Evolutionary conservation across 441 rosid genomes (phyloP).

Genomic region (Populus hybrid): DNA sequence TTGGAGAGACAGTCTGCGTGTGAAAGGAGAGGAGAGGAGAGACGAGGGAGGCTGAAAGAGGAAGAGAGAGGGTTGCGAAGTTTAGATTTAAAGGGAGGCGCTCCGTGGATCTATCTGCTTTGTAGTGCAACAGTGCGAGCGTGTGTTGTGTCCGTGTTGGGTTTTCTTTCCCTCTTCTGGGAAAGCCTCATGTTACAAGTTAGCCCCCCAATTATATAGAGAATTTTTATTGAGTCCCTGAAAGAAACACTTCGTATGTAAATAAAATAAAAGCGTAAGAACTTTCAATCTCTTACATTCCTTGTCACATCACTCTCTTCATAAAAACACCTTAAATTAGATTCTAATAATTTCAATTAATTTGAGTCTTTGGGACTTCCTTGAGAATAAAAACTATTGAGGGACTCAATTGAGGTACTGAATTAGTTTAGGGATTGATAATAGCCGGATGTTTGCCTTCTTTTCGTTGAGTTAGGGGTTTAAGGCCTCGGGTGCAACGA

Average conservation of each 20-base stretch:
- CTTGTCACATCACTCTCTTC: no score
- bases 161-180: not conserved
- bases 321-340: no score
- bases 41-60: slow-evolving; percentile 17
- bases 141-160: not conserved
- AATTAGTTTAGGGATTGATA: not conserved
- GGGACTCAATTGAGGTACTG: not conserved
- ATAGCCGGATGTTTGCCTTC: not conserved
- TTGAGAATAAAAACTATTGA: not conserved
- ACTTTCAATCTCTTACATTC: no score
- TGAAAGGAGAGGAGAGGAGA: slow-evolving; percentile 12
- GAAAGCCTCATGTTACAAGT: not conserved
- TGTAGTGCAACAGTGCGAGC: not conserved
- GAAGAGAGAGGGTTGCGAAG: slow-evolving; percentile 9
- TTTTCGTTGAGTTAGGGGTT: not conserved
- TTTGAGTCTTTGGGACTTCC: not conserved
- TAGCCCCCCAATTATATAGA: not conserved
- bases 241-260: no score
- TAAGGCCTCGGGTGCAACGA: slow-evolving; percentile 6
- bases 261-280: no score
- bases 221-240: not conserved
- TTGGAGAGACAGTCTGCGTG: slow-evolving; percentile 12
- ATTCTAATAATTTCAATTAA: no score
- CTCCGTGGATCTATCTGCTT: not conserved
- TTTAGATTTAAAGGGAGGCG: slow-evolving; percentile 40